A percentile compares a stretch with the other conserved stretches of the same genome.
Evolutionary conservation across 768 basidiomycete species (phyloP).

Genomic region (Kwoniella newhampshirensis): DNA sequence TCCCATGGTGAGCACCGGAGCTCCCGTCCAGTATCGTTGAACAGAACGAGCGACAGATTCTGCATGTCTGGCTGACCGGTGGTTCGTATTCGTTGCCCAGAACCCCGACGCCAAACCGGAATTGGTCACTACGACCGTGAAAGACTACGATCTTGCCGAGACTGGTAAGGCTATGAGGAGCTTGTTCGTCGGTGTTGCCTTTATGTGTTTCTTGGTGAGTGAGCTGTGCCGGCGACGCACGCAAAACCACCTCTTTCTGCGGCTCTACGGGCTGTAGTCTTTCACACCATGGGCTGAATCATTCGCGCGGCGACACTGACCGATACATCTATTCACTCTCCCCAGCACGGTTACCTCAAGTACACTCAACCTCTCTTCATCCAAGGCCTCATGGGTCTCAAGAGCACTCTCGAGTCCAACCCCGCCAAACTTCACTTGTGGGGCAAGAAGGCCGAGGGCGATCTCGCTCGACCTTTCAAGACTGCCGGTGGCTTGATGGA

Average conservation of each 20-base stretch:
- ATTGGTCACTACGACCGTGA: conserved; percentile 83
- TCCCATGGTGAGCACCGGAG: conserved; percentile 68
- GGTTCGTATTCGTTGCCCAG: conserved; percentile 43
- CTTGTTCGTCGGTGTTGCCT: conserved; percentile 63
- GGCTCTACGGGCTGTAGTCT: background rate
- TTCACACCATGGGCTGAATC: background rate
- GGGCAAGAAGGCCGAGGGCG: conserved; percentile 75
- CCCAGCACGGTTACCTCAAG: conserved; percentile 78
- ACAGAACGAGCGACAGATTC: background rate
- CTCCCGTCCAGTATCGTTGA: background rate
- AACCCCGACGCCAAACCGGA: conserved; percentile 58
- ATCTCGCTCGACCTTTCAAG: conserved; percentile 88
- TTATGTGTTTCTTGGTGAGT: conserved; percentile 75
- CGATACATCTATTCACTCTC: background rate
- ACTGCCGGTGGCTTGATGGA: conserved; percentile 61
- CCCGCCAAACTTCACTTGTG: conserved; percentile 69
- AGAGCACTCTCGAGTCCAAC: conserved; percentile 71
- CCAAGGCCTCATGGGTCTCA: conserved; percentile 91
- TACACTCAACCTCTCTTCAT: conserved; percentile 97
- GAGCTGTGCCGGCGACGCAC: no score
- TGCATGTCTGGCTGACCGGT: background rate
- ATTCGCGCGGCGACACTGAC: background rate
- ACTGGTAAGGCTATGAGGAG: conserved; percentile 65
- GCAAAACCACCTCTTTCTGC: background rate
- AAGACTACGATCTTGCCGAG: conserved; percentile 90